Base-by-base conservation (phyloP, 306 rosid genomes). In the Lathyrus oleraceus region DNA sequence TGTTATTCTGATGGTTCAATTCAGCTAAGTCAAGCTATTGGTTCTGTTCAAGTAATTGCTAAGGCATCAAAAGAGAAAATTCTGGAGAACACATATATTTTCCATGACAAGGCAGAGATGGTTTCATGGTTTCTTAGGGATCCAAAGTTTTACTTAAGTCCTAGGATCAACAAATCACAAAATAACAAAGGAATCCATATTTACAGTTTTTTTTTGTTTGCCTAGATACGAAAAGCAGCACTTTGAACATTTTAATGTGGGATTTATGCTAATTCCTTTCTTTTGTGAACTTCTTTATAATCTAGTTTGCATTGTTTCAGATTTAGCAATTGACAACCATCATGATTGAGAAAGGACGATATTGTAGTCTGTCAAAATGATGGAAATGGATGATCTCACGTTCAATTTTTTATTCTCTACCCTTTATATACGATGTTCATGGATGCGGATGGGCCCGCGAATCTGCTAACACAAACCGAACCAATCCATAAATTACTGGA, bases 11-110 rank as follows among this genome's bases (percentile, higher is more conserved):
- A 20, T 67, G 10, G 27, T 48, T 84, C 21, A 74, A 60, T 76
- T 51, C 89, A 90, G 98, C 94, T 93, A 47, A 79, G 77, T 78
- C 98, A 93, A 79, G 91, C 97, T 43, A 74, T 93, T 42, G 98
- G 98, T 48, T 90, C 97, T 67, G 82, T 93, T 67, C 94, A 88
- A 85, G 96, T 87, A 70, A 84, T 88, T 58, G 91, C 91, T 49
- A 88, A 85, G 80, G 91, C 88, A 45, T 88, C 96, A 9, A 87
- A 81, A 85, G 94, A 79, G 70, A 71, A 85, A 30, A 82, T 88
- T 76, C 79, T 93, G 61, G 94, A 84, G 78, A 93, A 85, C 83
- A 88, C 98, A 5, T 94, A 93, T 76, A 96, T 93, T 74, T 87
- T 96, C 27, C 81, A 81, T 35, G 90, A 90, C 59, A 90, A 93